These are phyloP conservation scores for Nemania diffusa DNA, from an alignment of 2,329 filamentous ascomycete genomes.

Conservation along the genomic window DNA sequence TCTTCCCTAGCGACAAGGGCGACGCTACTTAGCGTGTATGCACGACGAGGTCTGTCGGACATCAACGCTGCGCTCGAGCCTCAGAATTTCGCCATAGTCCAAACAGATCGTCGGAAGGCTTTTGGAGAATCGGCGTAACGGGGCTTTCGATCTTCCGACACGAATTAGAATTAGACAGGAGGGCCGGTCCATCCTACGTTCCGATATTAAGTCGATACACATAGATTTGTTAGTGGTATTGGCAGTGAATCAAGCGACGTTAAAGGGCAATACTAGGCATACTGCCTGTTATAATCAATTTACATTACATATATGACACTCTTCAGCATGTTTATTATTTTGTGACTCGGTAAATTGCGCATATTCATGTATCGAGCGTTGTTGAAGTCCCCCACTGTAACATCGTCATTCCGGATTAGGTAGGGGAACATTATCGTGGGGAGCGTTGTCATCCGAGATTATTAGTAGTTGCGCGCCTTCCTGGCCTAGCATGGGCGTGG, in stretches of 20 bases:
- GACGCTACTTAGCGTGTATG: background rate
- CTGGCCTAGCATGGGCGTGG: background rate
- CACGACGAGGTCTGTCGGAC: slow-evolving; percentile 7
- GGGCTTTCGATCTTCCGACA: background rate
- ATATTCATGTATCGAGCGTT: background rate
- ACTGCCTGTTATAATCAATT: background rate
- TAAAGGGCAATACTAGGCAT: background rate
- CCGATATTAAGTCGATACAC: background rate
- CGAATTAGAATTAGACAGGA: background rate
- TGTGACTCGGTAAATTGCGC: too few species aligned
- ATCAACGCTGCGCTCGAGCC: slow-evolving; percentile 18
- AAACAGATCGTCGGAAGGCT: slow-evolving; percentile 28
- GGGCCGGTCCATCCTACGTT: slow-evolving; percentile 10
- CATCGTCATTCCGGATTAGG: background rate
- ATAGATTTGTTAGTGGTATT: background rate
- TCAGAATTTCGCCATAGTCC: slow-evolving; percentile 24
- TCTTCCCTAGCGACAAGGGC: background rate
- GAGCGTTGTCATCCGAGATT: background rate
- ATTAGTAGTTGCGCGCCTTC: background rate
- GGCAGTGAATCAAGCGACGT: background rate
- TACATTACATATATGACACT: background rate
- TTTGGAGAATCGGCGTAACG: slow-evolving; percentile 9
- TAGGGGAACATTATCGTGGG: slow-evolving; percentile 8
- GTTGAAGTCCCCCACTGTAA: slow-evolving; percentile 13
- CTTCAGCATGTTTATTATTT: background rate